Evolutionary conservation across 768 basidiomycete species (phyloP).

Genomic region (Lentinula raphanica): DNA sequence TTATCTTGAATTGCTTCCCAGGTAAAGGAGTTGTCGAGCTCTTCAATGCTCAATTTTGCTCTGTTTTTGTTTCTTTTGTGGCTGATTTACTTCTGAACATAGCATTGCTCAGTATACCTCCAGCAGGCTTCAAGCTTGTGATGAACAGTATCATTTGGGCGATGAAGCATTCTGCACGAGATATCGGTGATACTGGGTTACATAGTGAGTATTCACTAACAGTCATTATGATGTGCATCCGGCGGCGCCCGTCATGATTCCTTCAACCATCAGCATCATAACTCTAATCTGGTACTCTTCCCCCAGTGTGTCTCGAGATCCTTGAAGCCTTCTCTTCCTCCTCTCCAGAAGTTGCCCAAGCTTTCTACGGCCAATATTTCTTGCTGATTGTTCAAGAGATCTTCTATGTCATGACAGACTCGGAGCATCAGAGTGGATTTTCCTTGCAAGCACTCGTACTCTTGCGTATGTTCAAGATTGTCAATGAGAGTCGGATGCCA

Average conservation of each 20-base stretch:
- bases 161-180: conserved; percentile 99
- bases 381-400: conserved; percentile 91
- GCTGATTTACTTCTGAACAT: conserved; percentile 1
- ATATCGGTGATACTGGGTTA: conserved; percentile 89
- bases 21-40: no score
- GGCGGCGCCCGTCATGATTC: no score
- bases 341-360: conserved; percentile 80
- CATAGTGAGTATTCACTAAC: conserved; percentile 47
- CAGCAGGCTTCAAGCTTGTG: conserved; percentile 90
- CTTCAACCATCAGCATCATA: no score
- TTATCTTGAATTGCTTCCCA: conserved; percentile 93
- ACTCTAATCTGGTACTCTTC: no score
- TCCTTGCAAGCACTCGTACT: conserved; percentile 90
- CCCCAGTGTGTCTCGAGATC: conserved; percentile 90
- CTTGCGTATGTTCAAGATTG: conserved; percentile 88
- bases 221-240: no score
- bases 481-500: conserved; percentile 40
- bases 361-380: conserved; percentile 96
- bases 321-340: conserved; percentile 89
- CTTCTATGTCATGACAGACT: conserved; percentile 95
- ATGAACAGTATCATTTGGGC: conserved; percentile 99
- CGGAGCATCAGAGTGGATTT: conserved; percentile 98
- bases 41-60: no score
- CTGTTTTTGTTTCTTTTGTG: conserved; percentile 2
- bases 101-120: conserved; percentile 86